Evolutionary conservation across 2,329 filamentous ascomycete species (phyloP).

Genomic region (Botryosphaeria dothidea): DNA sequence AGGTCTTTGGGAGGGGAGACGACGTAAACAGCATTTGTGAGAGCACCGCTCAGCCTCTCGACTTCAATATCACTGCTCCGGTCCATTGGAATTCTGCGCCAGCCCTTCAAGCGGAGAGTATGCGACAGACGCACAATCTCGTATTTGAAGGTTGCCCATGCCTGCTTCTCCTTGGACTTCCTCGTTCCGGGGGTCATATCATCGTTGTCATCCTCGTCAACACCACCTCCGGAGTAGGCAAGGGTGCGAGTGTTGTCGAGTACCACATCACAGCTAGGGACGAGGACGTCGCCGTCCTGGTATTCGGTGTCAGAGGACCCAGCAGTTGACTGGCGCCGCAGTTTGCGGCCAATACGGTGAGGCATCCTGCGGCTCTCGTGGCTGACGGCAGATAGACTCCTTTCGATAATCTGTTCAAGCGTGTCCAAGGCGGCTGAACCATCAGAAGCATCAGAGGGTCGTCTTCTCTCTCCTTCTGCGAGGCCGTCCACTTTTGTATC

Average conservation of each 20-base stretch:
- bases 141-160: constrained; percentile 85
- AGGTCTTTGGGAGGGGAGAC: constrained; percentile 76
- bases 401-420: constrained; percentile 77
- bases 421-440: constrained; percentile 75
- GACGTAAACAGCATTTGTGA: constrained; percentile 97
- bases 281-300: constrained; percentile 75
- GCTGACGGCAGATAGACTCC: constrained; percentile 57
- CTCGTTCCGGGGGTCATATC: constrained; percentile 42
- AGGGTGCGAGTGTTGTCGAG: constrained; percentile 91
- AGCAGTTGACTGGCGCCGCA: constrained; percentile 45
- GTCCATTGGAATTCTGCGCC: constrained; percentile 78
- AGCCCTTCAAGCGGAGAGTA: constrained; percentile 86
- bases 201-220: constrained; percentile 43
- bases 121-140: constrained; percentile 89
- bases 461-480: constrained; percentile 41
- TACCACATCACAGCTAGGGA: constrained; percentile 79
- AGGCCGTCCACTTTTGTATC: constrained; percentile 15
- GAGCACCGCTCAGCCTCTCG: constrained; percentile 79
- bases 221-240: constrained; percentile 65
- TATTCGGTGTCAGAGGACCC: constrained; percentile 84
- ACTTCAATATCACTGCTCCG: constrained; percentile 68
- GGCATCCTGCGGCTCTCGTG: constrained; percentile 30
- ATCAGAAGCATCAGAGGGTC: constrained; percentile 63
- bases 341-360: constrained; percentile 23
- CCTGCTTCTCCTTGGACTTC: constrained; percentile 68